Evolutionary conservation across 345 rosid species (phyloP).

Genomic region (Citrus sp.): DNA sequence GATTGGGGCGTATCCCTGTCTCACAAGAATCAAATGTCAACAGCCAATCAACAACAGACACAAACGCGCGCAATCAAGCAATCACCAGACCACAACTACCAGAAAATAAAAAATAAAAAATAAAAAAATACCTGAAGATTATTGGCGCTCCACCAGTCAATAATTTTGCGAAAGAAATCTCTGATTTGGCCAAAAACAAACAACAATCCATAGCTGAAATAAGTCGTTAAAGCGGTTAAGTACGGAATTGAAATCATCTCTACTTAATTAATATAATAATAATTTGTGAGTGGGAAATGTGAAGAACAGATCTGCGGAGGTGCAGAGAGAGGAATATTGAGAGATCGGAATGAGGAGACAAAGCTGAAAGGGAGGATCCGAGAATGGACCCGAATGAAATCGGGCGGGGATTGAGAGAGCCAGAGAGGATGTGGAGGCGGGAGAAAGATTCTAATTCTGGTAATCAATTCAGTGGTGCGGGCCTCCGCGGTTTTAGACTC

Average conservation of each 20-base stretch:
- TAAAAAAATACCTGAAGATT: conserved; percentile 46
- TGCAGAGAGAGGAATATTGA: not conserved
- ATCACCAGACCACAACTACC: not conserved
- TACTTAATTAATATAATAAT: not conserved
- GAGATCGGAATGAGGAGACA: no score
- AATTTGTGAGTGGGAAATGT: not conserved
- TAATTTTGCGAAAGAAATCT: conserved; percentile 62
- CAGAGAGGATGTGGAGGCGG: no score
- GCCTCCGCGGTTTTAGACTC: no score
- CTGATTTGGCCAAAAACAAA: conserved; percentile 77
- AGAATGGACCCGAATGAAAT: no score
- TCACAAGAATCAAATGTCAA: not conserved
- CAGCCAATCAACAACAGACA: not conserved
- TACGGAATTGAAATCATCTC: conserved; percentile 73
- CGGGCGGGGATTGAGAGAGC: no score
- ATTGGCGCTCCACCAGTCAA: conserved; percentile 56
- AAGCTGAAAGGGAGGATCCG: no score
- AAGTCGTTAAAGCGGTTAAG: conserved; percentile 65
- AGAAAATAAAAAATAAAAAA: not conserved
- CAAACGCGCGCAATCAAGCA: not conserved
- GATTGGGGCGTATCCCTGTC: conserved; percentile 89
- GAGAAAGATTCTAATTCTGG: no score
- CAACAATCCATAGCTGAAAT: conserved; percentile 78
- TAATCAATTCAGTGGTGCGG: no score
- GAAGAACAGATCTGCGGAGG: conserved; percentile 2